Percentiles rank a stretch among this genome's conserved stretches.
phyloP scores from a whole-genome alignment of 441 rosid genomes.

The Melianthus villosus region DNA sequence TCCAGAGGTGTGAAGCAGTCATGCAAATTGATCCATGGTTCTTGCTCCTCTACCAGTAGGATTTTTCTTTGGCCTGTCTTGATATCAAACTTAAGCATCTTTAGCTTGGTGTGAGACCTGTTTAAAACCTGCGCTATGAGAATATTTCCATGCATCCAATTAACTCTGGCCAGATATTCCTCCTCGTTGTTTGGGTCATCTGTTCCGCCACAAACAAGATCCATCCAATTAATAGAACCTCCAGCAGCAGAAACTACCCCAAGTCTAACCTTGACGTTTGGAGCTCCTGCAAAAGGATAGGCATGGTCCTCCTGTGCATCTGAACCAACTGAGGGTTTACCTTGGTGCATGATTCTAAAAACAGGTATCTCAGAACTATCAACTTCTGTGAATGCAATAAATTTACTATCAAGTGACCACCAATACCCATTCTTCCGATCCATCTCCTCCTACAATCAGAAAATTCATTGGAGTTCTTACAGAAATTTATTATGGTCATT shows the following conservation, averaged over 20 bases:
- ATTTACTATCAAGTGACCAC: conserved; percentile 91
- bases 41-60: conserved; percentile 48
- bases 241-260: conserved; percentile 72
- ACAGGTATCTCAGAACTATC: conserved; percentile 59
- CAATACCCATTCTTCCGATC: conserved; percentile 83
- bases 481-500: too few species aligned
- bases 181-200: conserved; percentile 25
- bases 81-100: conserved; percentile 51
- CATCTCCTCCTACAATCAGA: conserved; percentile 72
- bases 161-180: conserved; percentile 76
- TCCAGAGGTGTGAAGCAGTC: conserved; percentile 83
- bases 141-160: conserved; percentile 69
- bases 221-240: conserved; percentile 69
- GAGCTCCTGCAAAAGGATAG: conserved; percentile 85
- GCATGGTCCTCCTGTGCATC: conserved; percentile 91
- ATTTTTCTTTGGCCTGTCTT: conserved; percentile 50
- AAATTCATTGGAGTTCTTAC: conserved; percentile 5
- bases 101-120: conserved; percentile 56
- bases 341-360: conserved; percentile 93
- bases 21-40: conserved; percentile 69
- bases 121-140: conserved; percentile 61
- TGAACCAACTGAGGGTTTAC: conserved; percentile 58
- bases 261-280: conserved; percentile 62
- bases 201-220: conserved; percentile 63
- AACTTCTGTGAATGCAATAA: conserved; percentile 66